A percentile compares a stretch with the other conserved stretches of the same genome.
Conservation (phyloP, 2,329 filamentous ascomycete genomes). For the Penicillium italicum region DNA sequence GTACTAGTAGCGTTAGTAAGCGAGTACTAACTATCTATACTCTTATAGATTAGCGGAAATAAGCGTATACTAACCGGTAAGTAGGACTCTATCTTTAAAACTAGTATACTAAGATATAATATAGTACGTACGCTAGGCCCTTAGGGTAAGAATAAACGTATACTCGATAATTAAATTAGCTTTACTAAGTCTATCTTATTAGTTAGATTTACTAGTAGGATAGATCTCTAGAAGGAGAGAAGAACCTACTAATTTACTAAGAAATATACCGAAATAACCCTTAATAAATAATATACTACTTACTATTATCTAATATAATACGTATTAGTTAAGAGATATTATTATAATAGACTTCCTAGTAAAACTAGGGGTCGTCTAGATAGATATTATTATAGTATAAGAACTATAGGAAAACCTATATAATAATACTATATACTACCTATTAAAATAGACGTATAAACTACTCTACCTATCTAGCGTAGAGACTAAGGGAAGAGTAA, state of each 20-base stretch:
- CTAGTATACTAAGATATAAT: not conserved
- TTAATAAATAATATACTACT: not conserved
- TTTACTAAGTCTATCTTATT: not conserved
- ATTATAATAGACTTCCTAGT: not conserved
- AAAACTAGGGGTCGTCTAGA: not conserved
- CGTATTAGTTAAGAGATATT: not conserved
- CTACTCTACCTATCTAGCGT: not conserved
- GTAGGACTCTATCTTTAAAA: not conserved
- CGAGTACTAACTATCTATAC: not conserved
- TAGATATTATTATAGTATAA: not conserved
- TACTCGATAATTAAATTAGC: not conserved
- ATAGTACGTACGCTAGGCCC: not conserved
- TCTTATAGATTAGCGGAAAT: no score
- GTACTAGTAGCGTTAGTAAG: not conserved
- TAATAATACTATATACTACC: not conserved
- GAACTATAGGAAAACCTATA: not conserved
- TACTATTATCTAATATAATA: not conserved
- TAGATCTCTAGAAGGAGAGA: not conserved
- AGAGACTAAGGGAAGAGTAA: not conserved
- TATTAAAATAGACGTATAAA: not conserved
- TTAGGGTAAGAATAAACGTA: not conserved
- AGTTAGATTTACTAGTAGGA: fast-evolving
- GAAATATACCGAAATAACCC: not conserved
- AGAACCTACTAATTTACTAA: not conserved
- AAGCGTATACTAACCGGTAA: no score